These are phyloP conservation scores for Stagonosporopsis vannaccii DNA, from an alignment of 2,329 filamentous ascomycete species.

Conservation along the genomic window DNA sequence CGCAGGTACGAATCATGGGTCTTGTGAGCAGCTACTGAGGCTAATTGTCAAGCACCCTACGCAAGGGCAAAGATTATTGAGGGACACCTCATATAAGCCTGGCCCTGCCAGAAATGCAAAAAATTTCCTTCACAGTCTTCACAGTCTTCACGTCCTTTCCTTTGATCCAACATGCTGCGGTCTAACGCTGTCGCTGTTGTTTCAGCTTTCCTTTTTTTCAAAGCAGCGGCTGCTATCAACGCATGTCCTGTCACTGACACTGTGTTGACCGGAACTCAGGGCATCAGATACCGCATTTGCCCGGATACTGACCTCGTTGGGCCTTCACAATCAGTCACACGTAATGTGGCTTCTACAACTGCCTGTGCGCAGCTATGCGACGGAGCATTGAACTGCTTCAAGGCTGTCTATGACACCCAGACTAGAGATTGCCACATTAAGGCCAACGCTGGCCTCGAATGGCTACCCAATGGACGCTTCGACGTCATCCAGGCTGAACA, in stretches of 20 bases:
- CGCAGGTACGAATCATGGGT: conserved; percentile 5
- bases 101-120: not conserved
- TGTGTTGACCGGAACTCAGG: conserved; percentile 27
- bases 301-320: conserved; percentile 30
- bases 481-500: conserved; percentile 34
- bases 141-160: conserved; percentile 1
- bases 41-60: not conserved
- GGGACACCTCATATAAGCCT: conserved; percentile 7
- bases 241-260: conserved; percentile 30
- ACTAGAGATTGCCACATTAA: conserved; percentile 34
- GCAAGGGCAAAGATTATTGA: not conserved
- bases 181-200: conserved; percentile 22
- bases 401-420: conserved; percentile 35
- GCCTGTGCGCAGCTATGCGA: conserved; percentile 34
- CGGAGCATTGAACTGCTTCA: conserved; percentile 31
- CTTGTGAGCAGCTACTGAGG: not conserved
- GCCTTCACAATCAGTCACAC: conserved; percentile 19
- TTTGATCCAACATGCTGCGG: conserved; percentile 22
- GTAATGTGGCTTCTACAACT: conserved; percentile 25
- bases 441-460: conserved; percentile 23
- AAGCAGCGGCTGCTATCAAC: conserved; percentile 27
- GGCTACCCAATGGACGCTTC: conserved; percentile 30
- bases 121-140: not conserved
- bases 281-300: conserved; percentile 33
- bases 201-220: conserved; percentile 26